These are phyloP conservation scores for Solanum gandarillasii DNA, from an alignment of 257 asterid genomes.

Conservation along the genomic window DNA sequence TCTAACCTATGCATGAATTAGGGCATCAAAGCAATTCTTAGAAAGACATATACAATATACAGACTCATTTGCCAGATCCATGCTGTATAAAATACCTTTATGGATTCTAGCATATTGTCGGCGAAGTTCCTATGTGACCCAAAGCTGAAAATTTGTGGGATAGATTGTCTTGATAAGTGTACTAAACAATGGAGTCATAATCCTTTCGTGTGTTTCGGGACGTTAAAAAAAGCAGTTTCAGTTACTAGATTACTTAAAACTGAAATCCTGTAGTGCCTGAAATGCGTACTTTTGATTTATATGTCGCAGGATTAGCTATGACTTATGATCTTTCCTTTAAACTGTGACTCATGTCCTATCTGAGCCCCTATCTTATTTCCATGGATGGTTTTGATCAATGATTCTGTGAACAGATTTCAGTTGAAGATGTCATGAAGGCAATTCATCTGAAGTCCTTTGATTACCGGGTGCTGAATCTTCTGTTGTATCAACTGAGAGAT, in stretches of 20 bases:
- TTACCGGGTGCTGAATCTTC: conserved; percentile 80
- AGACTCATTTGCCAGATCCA: background rate
- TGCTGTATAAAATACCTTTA: background rate
- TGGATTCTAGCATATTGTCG: background rate
- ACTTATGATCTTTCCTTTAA: background rate
- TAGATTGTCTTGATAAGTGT: background rate
- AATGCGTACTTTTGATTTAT: background rate
- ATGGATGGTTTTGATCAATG: conserved; percentile 14
- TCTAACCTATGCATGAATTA: background rate
- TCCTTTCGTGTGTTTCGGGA: background rate
- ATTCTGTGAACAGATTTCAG: conserved; percentile 36
- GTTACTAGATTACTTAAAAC: background rate
- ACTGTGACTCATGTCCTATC: background rate
- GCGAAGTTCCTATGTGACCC: background rate
- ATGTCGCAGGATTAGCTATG: background rate
- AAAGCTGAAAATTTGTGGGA: background rate
- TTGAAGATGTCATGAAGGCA: conserved; percentile 72
- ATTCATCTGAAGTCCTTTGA: conserved; percentile 85
- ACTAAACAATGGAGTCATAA: background rate
- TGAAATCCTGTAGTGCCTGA: background rate
- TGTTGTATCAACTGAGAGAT: conserved; percentile 61
- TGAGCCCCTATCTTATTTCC: background rate
- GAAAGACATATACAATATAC: background rate
- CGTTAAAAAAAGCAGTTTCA: background rate
- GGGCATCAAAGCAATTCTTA: background rate